phyloP scores from a whole-genome alignment of 1,284 basidiomycete species.

The Moesziomyces globuligerus region DNA sequence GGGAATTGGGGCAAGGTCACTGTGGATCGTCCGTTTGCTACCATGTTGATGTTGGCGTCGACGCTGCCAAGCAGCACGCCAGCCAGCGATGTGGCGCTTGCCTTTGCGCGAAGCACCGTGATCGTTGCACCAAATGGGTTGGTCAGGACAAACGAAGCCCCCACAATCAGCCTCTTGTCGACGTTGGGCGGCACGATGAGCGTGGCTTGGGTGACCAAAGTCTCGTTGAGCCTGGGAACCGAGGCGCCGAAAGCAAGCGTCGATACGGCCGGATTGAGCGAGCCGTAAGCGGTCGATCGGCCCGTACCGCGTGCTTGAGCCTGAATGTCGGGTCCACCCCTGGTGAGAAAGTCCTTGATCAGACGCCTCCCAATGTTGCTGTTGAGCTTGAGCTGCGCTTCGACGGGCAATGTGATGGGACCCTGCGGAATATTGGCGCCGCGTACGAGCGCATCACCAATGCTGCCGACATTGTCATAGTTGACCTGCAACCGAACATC shows the following conservation, averaged over 20 bases:
- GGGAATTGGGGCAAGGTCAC: constrained; percentile 74
- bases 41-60: constrained; percentile 72
- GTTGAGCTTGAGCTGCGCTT: constrained; percentile 73
- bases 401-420: constrained; percentile 73
- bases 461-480: constrained; percentile 73
- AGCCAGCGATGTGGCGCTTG: constrained; percentile 71
- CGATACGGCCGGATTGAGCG: constrained; percentile 75
- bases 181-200: constrained; percentile 63
- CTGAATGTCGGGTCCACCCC: constrained; percentile 71
- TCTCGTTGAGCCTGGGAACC: constrained; percentile 76
- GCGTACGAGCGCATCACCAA: constrained; percentile 64
- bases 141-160: constrained; percentile 67
- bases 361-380: constrained; percentile 72
- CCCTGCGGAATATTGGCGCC: constrained; percentile 30
- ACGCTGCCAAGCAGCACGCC: constrained; percentile 69
- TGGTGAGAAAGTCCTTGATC: constrained; percentile 78
- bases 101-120: constrained; percentile 73
- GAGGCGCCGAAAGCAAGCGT: constrained; percentile 75
- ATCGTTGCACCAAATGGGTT: constrained; percentile 82
- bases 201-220: constrained; percentile 71
- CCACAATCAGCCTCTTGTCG: constrained; percentile 37
- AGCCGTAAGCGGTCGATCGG: constrained; percentile 74
- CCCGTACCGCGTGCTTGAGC: constrained; percentile 73
- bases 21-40: constrained; percentile 73
- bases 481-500: constrained; percentile 75